Base-by-base conservation (phyloP, 1,284 basidiomycete genomes). In the Marasmius tenuissimus region DNA sequence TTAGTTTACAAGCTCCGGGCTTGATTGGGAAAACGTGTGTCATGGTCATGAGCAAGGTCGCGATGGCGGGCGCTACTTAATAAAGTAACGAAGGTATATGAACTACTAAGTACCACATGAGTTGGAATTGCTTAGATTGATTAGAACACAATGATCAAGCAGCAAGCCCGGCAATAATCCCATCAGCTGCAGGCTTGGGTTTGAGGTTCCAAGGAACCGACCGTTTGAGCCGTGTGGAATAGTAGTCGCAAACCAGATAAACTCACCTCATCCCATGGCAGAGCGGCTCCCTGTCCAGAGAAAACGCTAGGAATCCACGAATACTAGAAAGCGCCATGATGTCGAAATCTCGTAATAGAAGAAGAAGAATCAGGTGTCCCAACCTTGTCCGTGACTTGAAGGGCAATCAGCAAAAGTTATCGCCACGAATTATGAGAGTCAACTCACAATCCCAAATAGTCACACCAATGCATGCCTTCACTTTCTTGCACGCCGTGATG, bases 241-340 rank as follows among this genome's bases (percentile, higher is more conserved):
- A 4, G 50, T 8, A 20, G 3, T 11, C 11, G 20, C 5, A 35
- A 16, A 37, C 12, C 27, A n/a, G 27, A 14, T 37, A 10, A 16
- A 70, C 78, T 50, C 57, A 81, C 80, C 64, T 70, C 72, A 66
- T 83, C 81, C 79, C 78, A 83, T 33, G 82, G 82, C 39, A 74
- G 77, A 34, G 81, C 81, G 47, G 74, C 80, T n/a, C 81, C 82
- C 67, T 84, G 73, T 8, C 82, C 81, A 37, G 72, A 49, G 73
- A 83, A 84, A 7, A 75, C 73, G 16, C 74, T 69, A 10, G 83
- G 82, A 35, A 85, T 74, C 83, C 82, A 85, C 33, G 81, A 84
- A 65, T 81, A 83, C 78, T 78, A 45, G 12, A 49, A 48, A 54
- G n/a, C 11, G 22, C 37, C 35, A 11, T 55, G 38, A 18, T 16